phyloP scores from a whole-genome alignment of 202 grass and related monocot genomes.

The Cymbopogon flexuosus region DNA sequence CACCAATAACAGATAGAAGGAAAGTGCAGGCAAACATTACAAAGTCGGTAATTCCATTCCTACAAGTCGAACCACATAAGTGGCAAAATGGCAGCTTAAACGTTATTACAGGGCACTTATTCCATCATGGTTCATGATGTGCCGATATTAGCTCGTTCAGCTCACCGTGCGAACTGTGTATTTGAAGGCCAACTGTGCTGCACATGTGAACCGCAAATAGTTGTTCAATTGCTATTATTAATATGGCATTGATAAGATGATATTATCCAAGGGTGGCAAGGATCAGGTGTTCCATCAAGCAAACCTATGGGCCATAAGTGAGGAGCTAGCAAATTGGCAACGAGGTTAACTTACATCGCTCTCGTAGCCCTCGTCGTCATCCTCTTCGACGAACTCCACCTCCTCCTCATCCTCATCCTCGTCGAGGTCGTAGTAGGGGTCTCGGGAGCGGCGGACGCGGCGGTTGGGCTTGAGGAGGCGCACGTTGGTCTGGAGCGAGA shows the following conservation, averaged over 20 bases:
- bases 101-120: background rate
- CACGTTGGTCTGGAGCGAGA: conserved; percentile 61
- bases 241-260: background rate
- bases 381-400: conserved; percentile 19
- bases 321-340: background rate
- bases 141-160: background rate
- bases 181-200: background rate
- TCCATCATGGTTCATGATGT: background rate
- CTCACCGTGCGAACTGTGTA: background rate
- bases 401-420: conserved; percentile 25
- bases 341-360: conserved; percentile 27
- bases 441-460: conserved; percentile 53
- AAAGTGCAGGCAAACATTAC: too few species aligned
- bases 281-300: background rate
- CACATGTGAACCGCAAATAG: background rate
- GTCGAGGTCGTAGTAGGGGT: conserved; percentile 50
- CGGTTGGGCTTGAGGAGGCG: conserved; percentile 65
- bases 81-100: background rate
- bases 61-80: too few species aligned
- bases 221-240: background rate
- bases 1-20: background rate
- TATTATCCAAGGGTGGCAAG: background rate
- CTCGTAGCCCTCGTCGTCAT: conserved; percentile 25
- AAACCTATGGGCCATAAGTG: background rate
- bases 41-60: too few species aligned